Conservation (phyloP, 2,329 filamentous ascomycete genomes). For the Sporothrix globosa region DNA sequence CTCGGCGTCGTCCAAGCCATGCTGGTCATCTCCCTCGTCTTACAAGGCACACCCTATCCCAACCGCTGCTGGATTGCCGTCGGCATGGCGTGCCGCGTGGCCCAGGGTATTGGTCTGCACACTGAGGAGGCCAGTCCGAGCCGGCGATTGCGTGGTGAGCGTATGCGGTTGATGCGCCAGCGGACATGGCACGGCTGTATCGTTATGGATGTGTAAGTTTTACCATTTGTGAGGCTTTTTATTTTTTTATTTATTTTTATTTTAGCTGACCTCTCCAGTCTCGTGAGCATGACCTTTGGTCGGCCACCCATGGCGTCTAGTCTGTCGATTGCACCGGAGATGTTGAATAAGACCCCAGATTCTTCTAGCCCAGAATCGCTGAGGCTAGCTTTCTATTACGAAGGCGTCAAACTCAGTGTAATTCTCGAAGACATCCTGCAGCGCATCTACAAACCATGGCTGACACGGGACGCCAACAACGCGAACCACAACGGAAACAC, state of each 20-base stretch:
- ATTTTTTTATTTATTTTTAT: no score
- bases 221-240: no score
- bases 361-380: conserved; percentile 19
- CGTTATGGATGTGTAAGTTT: conserved; percentile 27
- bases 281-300: conserved; percentile 34
- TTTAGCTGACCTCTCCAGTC: not conserved
- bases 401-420: conserved; percentile 30
- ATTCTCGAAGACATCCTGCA: conserved; percentile 33
- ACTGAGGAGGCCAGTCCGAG: conserved; percentile 36
- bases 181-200: conserved; percentile 33
- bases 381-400: conserved; percentile 27
- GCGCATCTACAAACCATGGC: conserved; percentile 33
- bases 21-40: conserved; percentile 45
- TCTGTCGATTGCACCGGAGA: conserved; percentile 28
- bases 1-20: conserved; percentile 39
- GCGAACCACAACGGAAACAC: not conserved
- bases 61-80: conserved; percentile 50
- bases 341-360: not conserved
- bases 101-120: conserved; percentile 49
- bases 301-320: conserved; percentile 32
- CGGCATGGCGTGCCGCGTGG: conserved; percentile 48
- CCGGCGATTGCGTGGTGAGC: conserved; percentile 19
- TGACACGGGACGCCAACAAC: conserved; percentile 27
- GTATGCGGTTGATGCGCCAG: conserved; percentile 24
- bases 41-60: conserved; percentile 49